Evolutionary conservation across 176 grass and related monocot genomes (phyloP), one percentile per base, ranked within the genome.

Genomic region (Calamus simplicifolius): DNA sequence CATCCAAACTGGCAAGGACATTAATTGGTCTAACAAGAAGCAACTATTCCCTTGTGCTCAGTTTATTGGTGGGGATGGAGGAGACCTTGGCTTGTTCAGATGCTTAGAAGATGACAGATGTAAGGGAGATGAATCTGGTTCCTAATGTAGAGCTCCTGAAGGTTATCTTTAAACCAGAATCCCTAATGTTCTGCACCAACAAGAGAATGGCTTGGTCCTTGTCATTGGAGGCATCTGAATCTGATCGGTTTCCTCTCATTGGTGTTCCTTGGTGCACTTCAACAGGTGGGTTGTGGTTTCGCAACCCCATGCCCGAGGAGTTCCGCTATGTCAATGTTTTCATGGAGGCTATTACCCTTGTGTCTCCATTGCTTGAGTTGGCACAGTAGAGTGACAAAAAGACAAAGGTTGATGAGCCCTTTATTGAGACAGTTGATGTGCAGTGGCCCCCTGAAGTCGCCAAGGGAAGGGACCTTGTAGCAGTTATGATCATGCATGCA

Each of bases 381-480:
- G 52, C 57, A 6, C 16, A 28, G 69, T 56, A n/a, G 49, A 2
- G 54, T 13, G 5, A 5, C 27, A 4, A 69, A 27, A 25, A 80
- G 59, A 57, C 63, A 28, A 6, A 68, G 69, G 54, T 54, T 48
- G 19, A 6, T 62, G 77, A 80, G 27, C 56, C 70, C 21, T 80
- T 80, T 50, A 80, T 80, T 29, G 77, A 80, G 60, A 74, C 77
- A 21, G 63, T 80, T 4, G 77, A 80, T 58, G 69, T 80, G 28
- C 69, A 80, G 29, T 80, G 69, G 69, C 77, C 77, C 21, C 29
- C 63, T 51, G 70, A 80, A 53, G 52, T 80, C 14, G 8, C 31
- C 31, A 35, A 35, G 31, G 31, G 6, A 2, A 7, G 31, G 6
- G 7, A 35, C 31, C 31, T 35, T 8, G 31, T 35, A 10, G 31